Conservation (phyloP, 306 rosid genomes). For the Pueraria montana region DNA sequence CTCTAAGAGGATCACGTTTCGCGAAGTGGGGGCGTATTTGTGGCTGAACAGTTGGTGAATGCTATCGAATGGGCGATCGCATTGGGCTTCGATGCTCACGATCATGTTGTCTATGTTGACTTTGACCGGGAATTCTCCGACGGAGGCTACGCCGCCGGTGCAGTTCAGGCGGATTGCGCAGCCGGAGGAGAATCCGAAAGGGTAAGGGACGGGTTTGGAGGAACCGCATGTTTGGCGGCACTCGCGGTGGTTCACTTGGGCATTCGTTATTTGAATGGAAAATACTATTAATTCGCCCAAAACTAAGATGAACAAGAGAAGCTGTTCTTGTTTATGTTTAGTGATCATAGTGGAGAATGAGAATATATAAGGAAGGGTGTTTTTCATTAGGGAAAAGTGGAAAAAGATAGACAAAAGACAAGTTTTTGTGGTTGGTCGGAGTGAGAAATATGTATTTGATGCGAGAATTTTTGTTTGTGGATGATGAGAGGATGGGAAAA, state of each 20-base stretch:
- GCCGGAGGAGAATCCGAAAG: conserved; percentile 85
- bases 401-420: not conserved
- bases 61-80: conserved; percentile 61
- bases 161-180: conserved; percentile 77
- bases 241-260: conserved; percentile 40
- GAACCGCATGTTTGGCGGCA: conserved; percentile 70
- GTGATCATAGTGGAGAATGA: conserved; percentile 49
- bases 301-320: not conserved
- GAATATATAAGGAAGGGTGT: not conserved
- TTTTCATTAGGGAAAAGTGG: conserved; percentile 32
- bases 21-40: conserved; percentile 73
- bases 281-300: not conserved
- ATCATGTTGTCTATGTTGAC: conserved; percentile 56
- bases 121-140: conserved; percentile 70
- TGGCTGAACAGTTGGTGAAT: conserved; percentile 63
- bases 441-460: not conserved
- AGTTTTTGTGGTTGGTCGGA: not conserved
- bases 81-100: conserved; percentile 56
- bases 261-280: conserved; percentile 36
- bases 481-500: conserved; percentile 20
- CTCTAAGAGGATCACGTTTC: conserved; percentile 72
- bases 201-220: conserved; percentile 49
- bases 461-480: not conserved
- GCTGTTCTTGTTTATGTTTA: not conserved
- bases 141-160: conserved; percentile 43